Base-by-base conservation (phyloP, 352 stramenopile genomes). In the Phytopythium aichiense region DNA sequence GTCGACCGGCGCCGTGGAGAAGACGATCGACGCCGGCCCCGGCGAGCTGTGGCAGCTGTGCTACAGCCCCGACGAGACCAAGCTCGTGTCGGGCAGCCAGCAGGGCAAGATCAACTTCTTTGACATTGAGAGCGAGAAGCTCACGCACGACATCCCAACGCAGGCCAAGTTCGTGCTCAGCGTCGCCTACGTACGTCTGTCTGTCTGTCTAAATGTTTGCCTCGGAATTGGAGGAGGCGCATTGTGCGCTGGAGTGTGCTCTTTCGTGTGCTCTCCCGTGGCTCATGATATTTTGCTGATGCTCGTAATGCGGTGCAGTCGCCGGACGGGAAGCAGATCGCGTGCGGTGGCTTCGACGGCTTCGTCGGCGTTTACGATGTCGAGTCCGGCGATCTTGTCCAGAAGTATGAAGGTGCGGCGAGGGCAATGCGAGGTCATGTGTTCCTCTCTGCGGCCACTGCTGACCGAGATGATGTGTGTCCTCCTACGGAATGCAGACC, bases 41-140 rank as follows among this genome's bases (percentile, higher is more conserved):
- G 89, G 91, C 15, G 90, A 97, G 66, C 80, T 93, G 46, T 97
- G 89, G 89, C 85, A 95, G 45, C 73, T 96, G 56, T 82, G 77
- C 51, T 94, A 94, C 65, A 92, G 77, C 54, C 84, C 82, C 0
- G 83, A 94, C 56, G 88, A 96, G 63, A 88, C 81, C 56, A 84
- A 91, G 49, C 62, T 94, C 46, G 84, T 80, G 54, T 89, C 88
- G 7, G 87, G 88, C 25, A 92, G 83, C 58, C 83, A 94, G 62
- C 81, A 92, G 65, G 84, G 87, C 46, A 95, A 94, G 66, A 87
- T 96, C 68, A 96, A 94, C 66, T 68, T 95, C 53, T 89, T 94
- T 45, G 83, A 96, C 64, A 63, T 94, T 20, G 79, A 92, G 58
- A 67, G 70, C 38, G 84, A 94, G 64, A 92, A 92, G 63, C 82